Evolutionary conservation across 805 yeast genomes (phyloP), one percentile per base, ranked within the genome.

Genomic region (Monosporozyma unispora): DNA sequence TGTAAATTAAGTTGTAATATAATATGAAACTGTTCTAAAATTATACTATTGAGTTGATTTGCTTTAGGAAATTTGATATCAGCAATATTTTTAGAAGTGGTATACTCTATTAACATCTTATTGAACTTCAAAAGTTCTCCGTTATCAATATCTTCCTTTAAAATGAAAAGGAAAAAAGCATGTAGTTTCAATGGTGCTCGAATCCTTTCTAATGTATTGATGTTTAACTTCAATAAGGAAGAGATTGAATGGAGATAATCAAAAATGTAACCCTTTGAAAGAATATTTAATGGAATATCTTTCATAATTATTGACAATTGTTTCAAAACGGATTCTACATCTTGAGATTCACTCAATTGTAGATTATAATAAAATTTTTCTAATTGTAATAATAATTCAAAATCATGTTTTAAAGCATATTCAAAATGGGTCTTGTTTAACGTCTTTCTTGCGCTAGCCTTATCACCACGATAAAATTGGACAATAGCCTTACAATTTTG

Each of bases 51-150:
- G 46, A 47, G 3, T 48, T 70, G 72, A 10, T 68, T 62, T 1
- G 81, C 78, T 28, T 60, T 64, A 0, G 82, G 82, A 52, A 78
- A 78, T 8, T 59, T 57, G 2, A 70, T 52, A 0, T 54, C 43
- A 2, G 60, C 48, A n/a, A 19, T 37, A 14, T 38, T 27, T 19
- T 51, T 37, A 9, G 39, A 45, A 2, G 3, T 31, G 3, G 49
- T 31, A 19, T 19, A 37, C 2, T 39, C n/a, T 11, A 21, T 5
- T 14, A 39, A 21, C 42, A 39, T 19, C 7, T 21, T 39, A 39
- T 39, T 39, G 25, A 39, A 39, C 14, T 39, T 39, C 12, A 39
- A 39, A 21, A 39, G 21, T 8, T 39, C 25, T 4, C 9, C 42
- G 5, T 16, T 23, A 27, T 12, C 27, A 35, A 18, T 16, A 3